phyloP scores from a whole-genome alignment of 495 filamentous ascomycete genomes.

The Talaromyces adpressus region DNA sequence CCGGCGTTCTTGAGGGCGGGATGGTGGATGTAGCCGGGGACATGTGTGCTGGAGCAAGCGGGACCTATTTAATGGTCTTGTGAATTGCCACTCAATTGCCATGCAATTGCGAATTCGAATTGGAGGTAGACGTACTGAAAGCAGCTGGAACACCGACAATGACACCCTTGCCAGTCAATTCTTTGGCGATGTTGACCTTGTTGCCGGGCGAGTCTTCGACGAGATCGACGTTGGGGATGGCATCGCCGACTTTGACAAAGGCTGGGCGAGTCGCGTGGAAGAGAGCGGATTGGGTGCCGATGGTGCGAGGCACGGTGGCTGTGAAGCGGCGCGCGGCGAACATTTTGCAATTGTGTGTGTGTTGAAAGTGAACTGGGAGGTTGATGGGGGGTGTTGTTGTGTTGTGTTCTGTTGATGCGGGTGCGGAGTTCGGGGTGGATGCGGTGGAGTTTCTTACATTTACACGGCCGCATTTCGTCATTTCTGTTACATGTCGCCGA shows the following conservation, averaged over 20 bases:
- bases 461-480: neutral
- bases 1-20: slow-evolving; percentile 67
- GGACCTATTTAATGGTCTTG: slow-evolving; percentile 35
- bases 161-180: slow-evolving; percentile 64
- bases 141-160: slow-evolving; percentile 90
- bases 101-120: neutral
- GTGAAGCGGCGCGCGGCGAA: slow-evolving; percentile 38
- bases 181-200: slow-evolving; percentile 77
- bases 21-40: slow-evolving; percentile 76
- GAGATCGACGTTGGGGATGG: slow-evolving; percentile 57
- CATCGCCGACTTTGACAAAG: slow-evolving; percentile 52
- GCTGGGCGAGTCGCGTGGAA: slow-evolving; percentile 51
- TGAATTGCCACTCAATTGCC: neutral
- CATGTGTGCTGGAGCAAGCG: slow-evolving; percentile 69
- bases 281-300: slow-evolving; percentile 26
- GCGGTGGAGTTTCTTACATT: neutral
- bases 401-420: neutral
- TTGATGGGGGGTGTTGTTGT: neutral
- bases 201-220: slow-evolving; percentile 61
- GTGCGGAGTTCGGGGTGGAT: neutral
- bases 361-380: neutral
- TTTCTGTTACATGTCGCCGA: neutral
- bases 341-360: slow-evolving; percentile 18
- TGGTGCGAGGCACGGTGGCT: slow-evolving; percentile 25
- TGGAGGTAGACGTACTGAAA: slow-evolving; percentile 49